Conservation (phyloP, 371 early-diverging fungal species). For the Actinomortierella wolfii region DNA sequence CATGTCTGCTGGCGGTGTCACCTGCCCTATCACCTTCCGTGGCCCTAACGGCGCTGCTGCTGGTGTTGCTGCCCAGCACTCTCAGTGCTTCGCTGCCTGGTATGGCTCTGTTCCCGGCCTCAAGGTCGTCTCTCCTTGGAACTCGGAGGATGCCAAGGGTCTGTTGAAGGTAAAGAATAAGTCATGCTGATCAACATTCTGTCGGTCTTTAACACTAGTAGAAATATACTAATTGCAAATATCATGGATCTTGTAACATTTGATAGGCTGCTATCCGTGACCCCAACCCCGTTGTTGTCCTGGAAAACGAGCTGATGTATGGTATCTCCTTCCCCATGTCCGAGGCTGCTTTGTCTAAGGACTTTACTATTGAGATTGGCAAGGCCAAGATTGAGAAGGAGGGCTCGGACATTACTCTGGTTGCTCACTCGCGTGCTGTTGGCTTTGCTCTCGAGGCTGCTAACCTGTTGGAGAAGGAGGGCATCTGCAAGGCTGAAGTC, state of each 20-base stretch:
- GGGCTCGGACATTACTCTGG: constrained; percentile 93
- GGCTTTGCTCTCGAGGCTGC: constrained; percentile 93
- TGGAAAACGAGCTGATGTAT: constrained; percentile 99
- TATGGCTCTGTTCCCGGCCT: constrained; percentile 98
- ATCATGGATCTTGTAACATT: too few species aligned
- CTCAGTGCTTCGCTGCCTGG: constrained; percentile 99
- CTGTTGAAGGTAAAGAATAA: constrained; percentile 66
- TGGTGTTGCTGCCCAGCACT: constrained; percentile 99
- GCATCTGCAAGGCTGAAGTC: constrained; percentile 77
- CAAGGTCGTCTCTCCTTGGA: constrained; percentile 99
- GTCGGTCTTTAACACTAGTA: too few species aligned
- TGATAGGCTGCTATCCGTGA: constrained; percentile 99
- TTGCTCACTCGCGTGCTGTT: constrained; percentile 94
- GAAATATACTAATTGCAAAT: too few species aligned
- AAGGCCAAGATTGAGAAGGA: constrained; percentile 96
- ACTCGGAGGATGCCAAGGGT: constrained; percentile 98
- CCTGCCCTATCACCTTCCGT: constrained; percentile 98
- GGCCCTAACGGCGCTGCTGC: constrained; percentile 99
- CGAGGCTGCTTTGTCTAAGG: constrained; percentile 79
- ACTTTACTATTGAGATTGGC: constrained; percentile 94
- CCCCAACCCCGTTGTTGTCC: constrained; percentile 97
- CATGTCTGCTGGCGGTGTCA: constrained; percentile 96
- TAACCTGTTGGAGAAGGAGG: constrained; percentile 84
- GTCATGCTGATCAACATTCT: too few species aligned
- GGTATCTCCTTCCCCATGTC: constrained; percentile 87